Percentiles rank a stretch among this genome's conserved stretches.
Evolutionary conservation across 2,329 filamentous ascomycete species (phyloP).

Genomic region (Polychaeton citri): DNA sequence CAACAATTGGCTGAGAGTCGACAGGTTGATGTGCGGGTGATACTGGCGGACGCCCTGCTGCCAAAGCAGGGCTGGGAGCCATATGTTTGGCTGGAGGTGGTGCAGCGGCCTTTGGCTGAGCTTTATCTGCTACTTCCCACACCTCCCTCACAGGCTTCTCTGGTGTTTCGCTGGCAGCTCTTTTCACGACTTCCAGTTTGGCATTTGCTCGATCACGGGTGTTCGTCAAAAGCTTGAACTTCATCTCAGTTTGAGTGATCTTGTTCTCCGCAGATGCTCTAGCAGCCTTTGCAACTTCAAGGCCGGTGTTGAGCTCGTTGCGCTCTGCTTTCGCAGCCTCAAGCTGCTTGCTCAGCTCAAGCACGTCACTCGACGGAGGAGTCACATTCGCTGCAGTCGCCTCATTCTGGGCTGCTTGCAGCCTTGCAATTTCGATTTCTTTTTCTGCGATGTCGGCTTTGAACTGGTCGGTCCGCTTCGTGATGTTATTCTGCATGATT

Average conservation of each 20-base stretch:
- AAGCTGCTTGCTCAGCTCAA: slow-evolving; percentile 5
- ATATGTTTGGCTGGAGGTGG: slow-evolving; percentile 11
- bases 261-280: slow-evolving; percentile 25
- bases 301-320: slow-evolving; percentile 12
- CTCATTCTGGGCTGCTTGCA: slow-evolving; percentile 11
- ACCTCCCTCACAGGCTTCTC: slow-evolving; percentile 73
- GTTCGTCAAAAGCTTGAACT: not conserved
- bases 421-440: slow-evolving; percentile 7
- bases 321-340: slow-evolving; percentile 7
- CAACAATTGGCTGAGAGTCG: not conserved
- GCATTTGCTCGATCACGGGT: slow-evolving; percentile 47
- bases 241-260: slow-evolving; percentile 27
- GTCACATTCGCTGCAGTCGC: not conserved
- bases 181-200: slow-evolving; percentile 67
- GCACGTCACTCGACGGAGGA: not conserved
- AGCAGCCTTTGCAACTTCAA: slow-evolving; percentile 15
- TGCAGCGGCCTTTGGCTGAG: slow-evolving; percentile 7
- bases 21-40: slow-evolving; percentile 1
- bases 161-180: slow-evolving; percentile 73
- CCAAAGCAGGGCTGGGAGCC: slow-evolving; percentile 1
- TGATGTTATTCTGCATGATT: slow-evolving; percentile 47
- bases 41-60: not conserved
- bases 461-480: slow-evolving; percentile 27
- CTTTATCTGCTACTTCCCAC: slow-evolving; percentile 64
- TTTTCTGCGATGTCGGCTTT: slow-evolving; percentile 18